Base-by-base conservation (phyloP, 2,329 filamentous ascomycete genomes). In the Aspergillus niger region DNA sequence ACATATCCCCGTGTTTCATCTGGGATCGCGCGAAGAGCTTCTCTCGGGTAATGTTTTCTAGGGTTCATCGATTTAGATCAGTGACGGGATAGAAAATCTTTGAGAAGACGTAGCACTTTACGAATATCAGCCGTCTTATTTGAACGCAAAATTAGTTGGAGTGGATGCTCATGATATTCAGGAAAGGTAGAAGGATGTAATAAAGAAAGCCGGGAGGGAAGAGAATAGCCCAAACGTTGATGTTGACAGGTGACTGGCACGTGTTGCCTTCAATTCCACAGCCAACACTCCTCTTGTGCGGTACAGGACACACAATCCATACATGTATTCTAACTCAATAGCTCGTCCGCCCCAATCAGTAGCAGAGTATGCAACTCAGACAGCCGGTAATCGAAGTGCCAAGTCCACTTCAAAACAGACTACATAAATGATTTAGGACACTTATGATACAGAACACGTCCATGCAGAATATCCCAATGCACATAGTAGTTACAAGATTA, bases 11-110 rank as follows among this genome's bases (percentile, higher is more conserved):
- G 24, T 70, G 28, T 70, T 70, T 88, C 89, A 91, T 77, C 80
- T 83, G 66, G 91, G 81, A 52, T 87, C 80, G 76, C 83, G 86
- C 83, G 72, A 89, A 87, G 77, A 85, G 89, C 75, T 91, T 85
- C 65, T 91, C 83, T 64, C 90, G 90, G 59, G 67, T 0, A 17
- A 59, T 8, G 61, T 69, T 1, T 69, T 69, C 22, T 61, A 52
- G n/a, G 24, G 8, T 2, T n/a, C 2, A 2, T 5, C 3, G 20
- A 17, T 44, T 22, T 3, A 49, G 15, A 49, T 30, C 13, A 8
- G 10, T 11, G n/a, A 13, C 8, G n/a, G 3, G 15, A 17, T 17
- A 30, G 13, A 17, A 15, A 8, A 3, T 10, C 7, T 2, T 13
- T 49, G 44, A 30, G 22, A 8, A n/a, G 4, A 15, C 2, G 24